Evolutionary conservation across 192 early-diverging fungal genomes (phyloP), one percentile per base, ranked within the genome.

Genomic region (Backusella luteola): DNA sequence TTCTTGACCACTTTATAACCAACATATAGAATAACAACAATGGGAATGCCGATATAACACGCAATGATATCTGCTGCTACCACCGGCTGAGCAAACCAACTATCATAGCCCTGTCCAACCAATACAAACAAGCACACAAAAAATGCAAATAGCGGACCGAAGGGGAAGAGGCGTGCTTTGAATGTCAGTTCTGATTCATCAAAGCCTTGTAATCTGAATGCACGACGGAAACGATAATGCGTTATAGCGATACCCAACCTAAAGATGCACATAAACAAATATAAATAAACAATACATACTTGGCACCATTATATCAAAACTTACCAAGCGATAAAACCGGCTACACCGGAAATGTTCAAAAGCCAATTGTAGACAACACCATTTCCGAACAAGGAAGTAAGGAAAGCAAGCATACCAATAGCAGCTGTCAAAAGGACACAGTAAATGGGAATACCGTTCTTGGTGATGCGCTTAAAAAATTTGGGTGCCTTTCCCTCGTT

Each of bases 221-320:
- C 95, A 26, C 87, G 85, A 59, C 95, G 91, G 90, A 96, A 98
- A 14, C 95, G 91, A 76, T 88, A 91, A 74, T 98, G 96, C 49
- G 91, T 91, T 8, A 93, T 72, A 44, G 89, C 88, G 80, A 98
- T 96, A 67, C 93, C 94, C 36, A 95, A 66, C 53, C 53, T 59
- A 59, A 14, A 44, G 4, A 14, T 59, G 21, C 21, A 59, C 12
- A 26, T 21, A 59, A 23, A 26, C 1, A 23, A 26, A 26, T 53
- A 53, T 53, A 53, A 53, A 53, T 53, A 53, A 6, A 53, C 19
- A 53, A 53, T n/a, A 6, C 3, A 6, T 19, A 32, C 32, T 32
- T 32, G 32, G 32, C 2, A 2, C 1, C 32, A 32, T 32, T 3
- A 3, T 26, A 59, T 59, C 53, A 59, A 21, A 9, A 32, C 32